A percentile compares a stretch with the other conserved stretches of the same genome.
These are phyloP conservation scores for Pyrus communis DNA, from an alignment of 306 rosid genomes.

Conservation along the genomic window DNA sequence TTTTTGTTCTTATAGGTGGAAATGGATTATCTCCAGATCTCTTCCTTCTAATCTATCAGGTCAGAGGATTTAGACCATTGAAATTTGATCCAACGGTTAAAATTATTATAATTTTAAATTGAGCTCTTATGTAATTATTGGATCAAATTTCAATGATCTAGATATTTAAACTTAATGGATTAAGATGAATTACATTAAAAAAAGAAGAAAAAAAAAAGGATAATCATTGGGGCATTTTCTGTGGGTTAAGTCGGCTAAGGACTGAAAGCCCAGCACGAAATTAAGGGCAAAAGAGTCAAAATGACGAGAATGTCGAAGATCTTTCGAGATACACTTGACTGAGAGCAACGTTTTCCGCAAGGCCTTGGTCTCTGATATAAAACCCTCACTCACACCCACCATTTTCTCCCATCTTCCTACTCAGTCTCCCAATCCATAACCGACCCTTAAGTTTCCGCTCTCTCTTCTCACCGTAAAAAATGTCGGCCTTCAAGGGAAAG, in stretches of 20 bases:
- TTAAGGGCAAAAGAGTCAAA: not conserved
- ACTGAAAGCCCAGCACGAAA: not conserved
- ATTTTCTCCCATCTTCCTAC: not conserved
- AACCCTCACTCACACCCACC: not conserved
- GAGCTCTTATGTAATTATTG: too few relatives aligned
- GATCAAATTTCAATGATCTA: accelerated
- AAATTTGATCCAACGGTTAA: too few relatives aligned
- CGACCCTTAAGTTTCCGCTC: not conserved
- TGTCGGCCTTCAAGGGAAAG: constrained; percentile 72
- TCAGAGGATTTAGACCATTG: accelerated
- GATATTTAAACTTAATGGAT: too few relatives aligned
- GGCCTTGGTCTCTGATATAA: not conserved
- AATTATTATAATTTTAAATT: too few relatives aligned
- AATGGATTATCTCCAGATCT: accelerated
- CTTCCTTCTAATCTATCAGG: too few relatives aligned
- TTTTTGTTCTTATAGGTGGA: too few relatives aligned
- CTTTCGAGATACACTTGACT: not conserved
- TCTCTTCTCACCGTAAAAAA: not conserved
- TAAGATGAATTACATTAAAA: too few relatives aligned
- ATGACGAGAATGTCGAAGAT: not conserved
- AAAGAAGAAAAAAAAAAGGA: too few relatives aligned
- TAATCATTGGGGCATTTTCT: not conserved
- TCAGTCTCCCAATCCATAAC: not conserved
- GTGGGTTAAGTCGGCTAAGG: not conserved
- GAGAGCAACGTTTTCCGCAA: not conserved